Conservation (phyloP, 192 early-diverging fungal genomes). For the Coemansia sp. region DNA sequence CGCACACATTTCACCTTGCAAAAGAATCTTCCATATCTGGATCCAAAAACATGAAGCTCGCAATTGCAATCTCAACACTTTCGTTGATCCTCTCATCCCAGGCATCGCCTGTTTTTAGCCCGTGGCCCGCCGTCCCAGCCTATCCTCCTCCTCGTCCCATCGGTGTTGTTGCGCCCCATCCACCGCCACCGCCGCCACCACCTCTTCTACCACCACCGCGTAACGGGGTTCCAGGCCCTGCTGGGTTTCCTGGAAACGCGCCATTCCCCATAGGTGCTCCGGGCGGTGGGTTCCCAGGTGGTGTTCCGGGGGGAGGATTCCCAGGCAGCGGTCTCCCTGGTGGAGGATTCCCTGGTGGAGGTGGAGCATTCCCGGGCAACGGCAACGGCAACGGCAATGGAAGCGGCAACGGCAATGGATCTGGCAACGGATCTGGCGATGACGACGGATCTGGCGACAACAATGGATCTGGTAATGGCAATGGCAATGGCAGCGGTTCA, state of each 20-base stretch:
- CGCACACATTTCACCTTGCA: background rate
- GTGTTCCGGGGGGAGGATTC: slow-evolving; percentile 7
- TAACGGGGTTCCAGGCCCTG: background rate
- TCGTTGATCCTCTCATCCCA: slow-evolving; percentile 20
- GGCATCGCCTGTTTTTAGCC: slow-evolving; percentile 16
- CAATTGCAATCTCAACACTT: slow-evolving; percentile 35
- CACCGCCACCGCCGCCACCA: slow-evolving; percentile 15
- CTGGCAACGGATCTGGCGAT: slow-evolving; percentile 17
- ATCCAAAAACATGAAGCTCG: slow-evolving; percentile 32
- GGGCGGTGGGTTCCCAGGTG: slow-evolving; percentile 12
- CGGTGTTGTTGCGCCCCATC: background rate
- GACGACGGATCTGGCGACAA: slow-evolving; percentile 11
- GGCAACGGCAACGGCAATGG: slow-evolving; percentile 10
- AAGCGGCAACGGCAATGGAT: slow-evolving; percentile 6
- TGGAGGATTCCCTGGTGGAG: slow-evolving; percentile 23
- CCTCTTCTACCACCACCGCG: slow-evolving; percentile 8
- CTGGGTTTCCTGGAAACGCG: slow-evolving; percentile 14
- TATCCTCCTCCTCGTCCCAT: slow-evolving; percentile 12
- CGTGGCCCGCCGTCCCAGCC: slow-evolving; percentile 36
- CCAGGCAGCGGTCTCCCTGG: slow-evolving; percentile 17
- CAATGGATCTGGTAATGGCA: slow-evolving; percentile 1
- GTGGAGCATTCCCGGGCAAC: slow-evolving; percentile 6
- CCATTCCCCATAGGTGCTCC: background rate
- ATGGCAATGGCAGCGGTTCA: slow-evolving; percentile 1
- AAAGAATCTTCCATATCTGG: background rate